Base-by-base conservation (phyloP, 2,329 filamentous ascomycete genomes). In the Blastomyces gilchristii region DNA sequence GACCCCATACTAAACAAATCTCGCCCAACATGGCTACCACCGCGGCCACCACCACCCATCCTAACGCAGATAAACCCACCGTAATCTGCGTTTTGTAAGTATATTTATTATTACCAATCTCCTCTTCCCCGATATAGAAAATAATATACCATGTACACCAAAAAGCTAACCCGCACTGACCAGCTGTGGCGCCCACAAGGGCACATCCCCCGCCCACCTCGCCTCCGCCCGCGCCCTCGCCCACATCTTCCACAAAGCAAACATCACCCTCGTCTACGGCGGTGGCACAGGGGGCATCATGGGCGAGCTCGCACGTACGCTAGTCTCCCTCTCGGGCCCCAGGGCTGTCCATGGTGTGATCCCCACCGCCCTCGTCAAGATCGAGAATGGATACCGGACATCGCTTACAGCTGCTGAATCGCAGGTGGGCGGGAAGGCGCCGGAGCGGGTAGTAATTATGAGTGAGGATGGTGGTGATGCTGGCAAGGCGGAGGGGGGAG, bases 211-310 rank as follows among this genome's bases (percentile, higher is more conserved):
- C 16, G 82, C 82, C 4, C 90, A 97, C 76, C 77, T 95, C 70
- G 85, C 87, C 73, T 87, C 91, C 8, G 94, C 94, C 2, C 87
- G 87, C 49, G 78, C 84, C 39, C 85, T 97, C 16, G 93, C 88
- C 62, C 79, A 80, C 43, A 81, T 82, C 67, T 88, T 97, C 78
- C 88, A 91, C 73, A 81, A 83, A 60, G 83, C 89, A 71, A 86
- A 90, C 74, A 91, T 95, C 70, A 83, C 84, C 11, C 85, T 99
- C 53, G 91, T 97, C 67, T 99, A 97, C 76, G 94, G 94, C 69
- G 94, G 94, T 69, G 94, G 94, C 71, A 97, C 93, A 2, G 86
- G 91, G 47, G 94, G 94, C 11, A 83, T 99, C 56, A 99, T 99
- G 94, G 94, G 94, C 72, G 91, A 97, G 73, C 77, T 97, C 12